Evolutionary conservation across 768 basidiomycete species (phyloP), one percentile per base, ranked within the genome.

Genomic region (Rhodotorula graminis): DNA sequence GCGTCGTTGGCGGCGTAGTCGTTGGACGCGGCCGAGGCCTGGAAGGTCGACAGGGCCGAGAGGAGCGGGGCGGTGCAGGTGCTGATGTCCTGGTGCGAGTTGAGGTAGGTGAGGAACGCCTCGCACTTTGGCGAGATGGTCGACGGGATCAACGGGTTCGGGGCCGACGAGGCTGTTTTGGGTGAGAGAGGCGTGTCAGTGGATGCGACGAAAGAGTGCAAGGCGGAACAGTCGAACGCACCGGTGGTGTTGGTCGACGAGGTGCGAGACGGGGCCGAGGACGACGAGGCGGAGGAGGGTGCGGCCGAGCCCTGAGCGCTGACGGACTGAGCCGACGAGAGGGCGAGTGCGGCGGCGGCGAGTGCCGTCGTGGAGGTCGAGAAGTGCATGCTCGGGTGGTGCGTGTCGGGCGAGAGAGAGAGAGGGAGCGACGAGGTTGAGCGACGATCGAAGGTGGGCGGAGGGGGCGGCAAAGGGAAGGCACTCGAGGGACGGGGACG

Each of bases 61-160:
- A 81, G 77, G 69, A 84, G 79, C 21, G 81, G 82, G n/a, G 79
- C 69, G 37, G 83, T 80, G 77, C 83, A 84, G 21, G 77, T 33
- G 3, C 80, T 76, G 73, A 97, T 81, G 60, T 70, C 78, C 4
- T 83, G 29, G 82, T 95, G 85, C 56, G 75, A 79, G 83, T 87
- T 85, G 78, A 96, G 82, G 19, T 88, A 79, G 1, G 77, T 77
- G 31, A 90, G 86, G 85, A 93, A 96, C 19, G 84, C 76, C 2
- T 82, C 70, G 67, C 83, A 84, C 27, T 52, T 49, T 25, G 55
- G 2, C 40, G 78, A 78, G 65, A 79, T 64, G 44, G 65, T 52
- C 19, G 66, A 44, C n/a, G 75, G 75, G 44, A 76, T 76, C 49
- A 76, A 61, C 11, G 75, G 75, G 64, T 75, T 75, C 27, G 55